Evolutionary conservation across 768 basidiomycete species (phyloP), one percentile per base, ranked within the genome.

Genomic region (Sporobolomyces roseus): DNA sequence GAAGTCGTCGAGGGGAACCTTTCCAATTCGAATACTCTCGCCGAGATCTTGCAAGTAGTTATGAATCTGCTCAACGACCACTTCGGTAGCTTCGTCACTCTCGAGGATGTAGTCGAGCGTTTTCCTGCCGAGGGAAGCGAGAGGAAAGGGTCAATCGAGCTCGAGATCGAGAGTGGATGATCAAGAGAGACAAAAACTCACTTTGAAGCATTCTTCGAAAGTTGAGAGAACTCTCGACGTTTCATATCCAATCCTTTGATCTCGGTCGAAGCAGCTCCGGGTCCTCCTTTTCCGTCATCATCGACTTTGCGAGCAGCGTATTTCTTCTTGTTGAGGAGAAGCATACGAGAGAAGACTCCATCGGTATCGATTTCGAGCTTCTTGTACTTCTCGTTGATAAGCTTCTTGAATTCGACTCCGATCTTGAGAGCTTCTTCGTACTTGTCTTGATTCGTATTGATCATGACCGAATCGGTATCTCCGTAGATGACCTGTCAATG

Each of bases 211-310:
- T 85, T 86, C 80, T 99, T 99, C 2, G 93, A 97, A 61, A 99
- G 79, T 0, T 84, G 84, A 70, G 89, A 93, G 78, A 91, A 99
- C 78, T 99, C 96, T 82, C 96, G 83, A 51, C 96, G 86, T 79
- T 98, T 98, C 96, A 99, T 98, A 80, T 99, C 96, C 29, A 99
- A 81, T 79, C 96, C 96, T 76, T 99, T 99, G 78, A 99, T 82
- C 76, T 99, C 96, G 2, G 85, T 89, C 19, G 85, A 85, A 0
- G 89, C 88, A 13, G 63, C 66, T 6, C 68, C 68, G 9, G 68
- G 68, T 3, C 62, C 56, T 38, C 74, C 74, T 64, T 84, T 83
- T 0, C 84, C 83, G 32, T 86, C 86, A 71, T 92, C 90, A 74
- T 93, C 91, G 48, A 97, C 86, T 80, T 96, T 97, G 78, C 97